phyloP scores from a whole-genome alignment of 1,284 basidiomycete species.

The Marasmius tenuissimus region DNA sequence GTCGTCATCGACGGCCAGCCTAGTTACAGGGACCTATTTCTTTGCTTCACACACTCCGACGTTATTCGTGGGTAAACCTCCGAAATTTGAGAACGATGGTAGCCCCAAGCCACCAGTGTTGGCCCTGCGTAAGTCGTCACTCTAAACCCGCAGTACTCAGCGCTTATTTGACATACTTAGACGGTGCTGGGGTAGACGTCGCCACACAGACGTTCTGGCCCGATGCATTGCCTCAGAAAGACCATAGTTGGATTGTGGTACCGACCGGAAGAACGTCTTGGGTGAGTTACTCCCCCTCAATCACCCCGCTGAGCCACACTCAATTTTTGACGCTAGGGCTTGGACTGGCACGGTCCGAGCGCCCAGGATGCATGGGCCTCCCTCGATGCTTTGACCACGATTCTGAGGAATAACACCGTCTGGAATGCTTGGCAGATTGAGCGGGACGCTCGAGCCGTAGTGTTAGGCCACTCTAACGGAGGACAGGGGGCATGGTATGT shows the following conservation, averaged over 20 bases:
- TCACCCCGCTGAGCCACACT: not conserved
- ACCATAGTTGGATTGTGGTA: constrained; percentile 67
- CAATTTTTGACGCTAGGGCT: constrained; percentile 49
- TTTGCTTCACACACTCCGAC: constrained; percentile 56
- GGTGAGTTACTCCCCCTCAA: constrained; percentile 38
- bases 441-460: constrained; percentile 44
- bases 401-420: constrained; percentile 34
- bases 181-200: constrained; percentile 81
- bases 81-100: constrained; percentile 27
- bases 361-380: constrained; percentile 59
- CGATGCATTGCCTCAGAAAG: constrained; percentile 56
- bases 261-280: constrained; percentile 75
- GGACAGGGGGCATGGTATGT: constrained; percentile 89
- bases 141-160: not conserved
- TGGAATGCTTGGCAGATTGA: constrained; percentile 46
- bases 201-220: constrained; percentile 55
- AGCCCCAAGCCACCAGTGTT: constrained; percentile 53
- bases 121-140: constrained; percentile 58
- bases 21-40: constrained; percentile 60
- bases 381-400: constrained; percentile 51
- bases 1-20: constrained; percentile 29
- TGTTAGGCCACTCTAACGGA: constrained; percentile 91
- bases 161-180: constrained; percentile 32
- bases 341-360: constrained; percentile 85
- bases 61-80: constrained; percentile 57